Conservation (phyloP, 257 asterid species). For the Lantana camara region DNA sequence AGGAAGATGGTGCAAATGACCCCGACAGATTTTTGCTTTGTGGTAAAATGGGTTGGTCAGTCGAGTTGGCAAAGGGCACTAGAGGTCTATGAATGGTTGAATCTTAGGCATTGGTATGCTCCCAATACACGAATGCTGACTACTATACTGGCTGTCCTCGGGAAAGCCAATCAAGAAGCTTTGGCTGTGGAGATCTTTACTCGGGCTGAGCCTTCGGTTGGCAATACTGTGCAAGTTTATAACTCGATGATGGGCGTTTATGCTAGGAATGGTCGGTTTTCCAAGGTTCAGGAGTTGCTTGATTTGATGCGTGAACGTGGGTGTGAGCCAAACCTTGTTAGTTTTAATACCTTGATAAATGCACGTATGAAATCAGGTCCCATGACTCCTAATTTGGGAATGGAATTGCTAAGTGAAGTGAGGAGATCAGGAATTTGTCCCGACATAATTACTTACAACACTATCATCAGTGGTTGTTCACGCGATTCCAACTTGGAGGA, state of each 20-base stretch:
- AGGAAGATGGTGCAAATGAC: slow-evolving; percentile 95
- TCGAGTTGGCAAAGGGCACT: slow-evolving; percentile 90
- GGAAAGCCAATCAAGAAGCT: slow-evolving; percentile 88
- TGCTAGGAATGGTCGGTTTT: slow-evolving; percentile 78
- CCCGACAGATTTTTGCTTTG: slow-evolving; percentile 87
- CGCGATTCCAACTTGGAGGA: slow-evolving; percentile 84
- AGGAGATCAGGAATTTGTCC: slow-evolving; percentile 82
- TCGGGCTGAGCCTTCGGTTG: slow-evolving; percentile 58
- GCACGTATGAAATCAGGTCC: slow-evolving; percentile 80
- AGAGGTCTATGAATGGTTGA: slow-evolving; percentile 93
- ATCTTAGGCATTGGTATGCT: slow-evolving; percentile 82
- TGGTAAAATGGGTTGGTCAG: slow-evolving; percentile 88
- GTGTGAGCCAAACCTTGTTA: slow-evolving; percentile 86
- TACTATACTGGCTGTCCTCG: slow-evolving; percentile 77
- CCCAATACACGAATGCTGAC: slow-evolving; percentile 93
- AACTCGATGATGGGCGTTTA: slow-evolving; percentile 98
- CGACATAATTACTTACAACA: slow-evolving; percentile 88
- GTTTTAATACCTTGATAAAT: slow-evolving; percentile 91
- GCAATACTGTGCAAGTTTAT: slow-evolving; percentile 82
- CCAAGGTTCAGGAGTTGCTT: slow-evolving; percentile 76
- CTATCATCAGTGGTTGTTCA: slow-evolving; percentile 89
- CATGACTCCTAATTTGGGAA: slow-evolving; percentile 64
- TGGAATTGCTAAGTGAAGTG: slow-evolving; percentile 71
- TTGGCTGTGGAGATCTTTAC: slow-evolving; percentile 82
- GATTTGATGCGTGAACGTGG: slow-evolving; percentile 82